Percentiles rank a stretch among this genome's conserved stretches.
These are phyloP conservation scores for Lepiota venenata DNA, from an alignment of 768 basidiomycete species.

Conservation along the genomic window DNA sequence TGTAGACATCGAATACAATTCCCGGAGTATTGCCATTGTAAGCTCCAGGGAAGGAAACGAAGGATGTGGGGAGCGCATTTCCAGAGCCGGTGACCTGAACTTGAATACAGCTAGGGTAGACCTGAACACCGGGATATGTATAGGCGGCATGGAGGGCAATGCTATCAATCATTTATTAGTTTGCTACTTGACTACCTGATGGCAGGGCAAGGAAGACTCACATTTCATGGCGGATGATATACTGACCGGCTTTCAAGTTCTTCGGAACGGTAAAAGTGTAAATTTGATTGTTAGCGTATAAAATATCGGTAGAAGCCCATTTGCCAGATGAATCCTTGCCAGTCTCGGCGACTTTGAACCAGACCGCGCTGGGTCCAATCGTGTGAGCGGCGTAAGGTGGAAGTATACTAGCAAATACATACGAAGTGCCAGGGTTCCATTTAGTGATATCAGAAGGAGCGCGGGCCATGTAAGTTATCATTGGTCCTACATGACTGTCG, in stretches of 20 bases:
- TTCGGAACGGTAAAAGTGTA: constrained; percentile 43
- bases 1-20: constrained; percentile 34
- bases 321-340: constrained; percentile 39
- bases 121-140: constrained; percentile 36
- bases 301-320: constrained; percentile 40
- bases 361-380: constrained; percentile 31
- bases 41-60: constrained; percentile 46
- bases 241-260: constrained; percentile 40
- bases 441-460: constrained; percentile 39
- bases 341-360: constrained; percentile 44
- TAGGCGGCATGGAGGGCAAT: constrained; percentile 35
- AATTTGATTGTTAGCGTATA: constrained; percentile 32
- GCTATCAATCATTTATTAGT: constrained; percentile 16
- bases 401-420: constrained; percentile 1
- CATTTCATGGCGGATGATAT: constrained; percentile 46
- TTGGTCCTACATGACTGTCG: constrained; percentile 34
- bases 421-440: constrained; percentile 36
- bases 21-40: constrained; percentile 30
- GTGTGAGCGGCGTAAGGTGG: neutral
- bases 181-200: too few species aligned
- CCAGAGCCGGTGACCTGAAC: constrained; percentile 42
- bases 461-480: constrained; percentile 42
- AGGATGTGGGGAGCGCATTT: constrained; percentile 36
- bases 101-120: constrained; percentile 44
- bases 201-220: constrained; percentile 14